Base-by-base conservation (phyloP, 2,329 filamentous ascomycete genomes). In the Colletotrichum filicis region DNA sequence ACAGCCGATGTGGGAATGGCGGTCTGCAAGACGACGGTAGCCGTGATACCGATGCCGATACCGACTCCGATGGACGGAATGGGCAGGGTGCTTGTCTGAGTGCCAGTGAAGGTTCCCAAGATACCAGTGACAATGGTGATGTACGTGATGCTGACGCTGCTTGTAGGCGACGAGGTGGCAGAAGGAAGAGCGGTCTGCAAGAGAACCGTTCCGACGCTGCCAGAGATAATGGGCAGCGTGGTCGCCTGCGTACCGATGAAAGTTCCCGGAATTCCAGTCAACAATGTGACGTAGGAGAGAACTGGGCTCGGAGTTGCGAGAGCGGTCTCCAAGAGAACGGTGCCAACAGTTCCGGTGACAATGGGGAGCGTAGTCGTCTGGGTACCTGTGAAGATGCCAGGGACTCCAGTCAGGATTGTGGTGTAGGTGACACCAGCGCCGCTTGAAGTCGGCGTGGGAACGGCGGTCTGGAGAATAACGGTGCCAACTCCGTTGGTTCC, bases 271-370 rank as follows among this genome's bases (percentile, higher is more conserved):
- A 67, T 22, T 11, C 65, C 65, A 22, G 65, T 67, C 12, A 67
- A n/a, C 5, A 61, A 3, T 0, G 65, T 67, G 7, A 30, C 28
- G 56, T 67, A 67, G 16, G 35, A 53, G 11, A 55, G 7, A 11
- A 9, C 62, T 1, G 56, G 26, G 16, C n/a, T 55, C 7, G 28
- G 55, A 28, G 67, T 49, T 9, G 61, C 28, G 32, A 71, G 19
- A 2, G 68, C 68, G 26, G 63, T 71, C 26, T 71, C 32, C 3
- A 71, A 9, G 22, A 71, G 30, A 24, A 71, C 63, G 1, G 68
- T 71, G n/a, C 57, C 63, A 4, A 61, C 58, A 11, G 58, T 61
- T 12, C 58, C 58, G 35, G 35, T 19, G 14, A 61, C 24, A 16
- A 61, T 49, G 58, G 58, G 58, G 24, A 61, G 24, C 4, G 58